Evolutionary conservation across 1,284 basidiomycete species (phyloP), one percentile per base, ranked within the genome.

Genomic region (Ustilago vetiveriae): DNA sequence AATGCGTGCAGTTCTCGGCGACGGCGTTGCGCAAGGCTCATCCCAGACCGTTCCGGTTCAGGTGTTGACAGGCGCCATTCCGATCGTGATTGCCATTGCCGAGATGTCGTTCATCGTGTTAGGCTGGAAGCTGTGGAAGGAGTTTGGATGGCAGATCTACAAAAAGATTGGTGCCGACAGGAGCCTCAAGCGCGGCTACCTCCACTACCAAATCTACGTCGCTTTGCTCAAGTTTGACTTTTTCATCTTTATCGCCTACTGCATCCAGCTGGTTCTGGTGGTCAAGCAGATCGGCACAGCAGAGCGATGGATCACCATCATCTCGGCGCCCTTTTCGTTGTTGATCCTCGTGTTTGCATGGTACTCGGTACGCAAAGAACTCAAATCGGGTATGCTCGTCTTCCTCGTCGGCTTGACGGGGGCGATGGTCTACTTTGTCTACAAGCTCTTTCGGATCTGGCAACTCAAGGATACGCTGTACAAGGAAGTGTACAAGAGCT

Each of bases 61-160:
- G 41, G 65, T 78, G 17, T 48, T 76, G 30, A 75, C 75, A 5
- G 72, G 71, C 6, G 69, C 67, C 19, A 78, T 76, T 33, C 74
- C 75, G 5, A 64, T 65, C 50, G 69, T 78, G n/a, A 72, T 78
- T 37, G 72, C 65, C 6, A 42, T 63, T 32, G 58, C 72, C 35
- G 60, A 69, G 30, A 33, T 72, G 24, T 62, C 64, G n/a, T 74
- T 74, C 38, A n/a, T 64, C 10, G 37, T 62, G 11, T 60, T 78
- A 14, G 58, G 59, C 10, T 76, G 68, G 72, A 67, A 60, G 41
- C 27, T 78, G 23, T 74, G 67, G 58, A 74, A 67, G 48, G 75
- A 76, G 42, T 78, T 76, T 23, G 75, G 75, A 27, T 76, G 75
- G 74, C 66, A 75, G 36, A 74, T 78, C 35, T 78, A 78, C 67